Percentiles rank a stretch among this genome's conserved stretches.
These are phyloP conservation scores for Trichoderma gracile DNA, from an alignment of 2,329 filamentous ascomycete genomes.

Conservation along the genomic window DNA sequence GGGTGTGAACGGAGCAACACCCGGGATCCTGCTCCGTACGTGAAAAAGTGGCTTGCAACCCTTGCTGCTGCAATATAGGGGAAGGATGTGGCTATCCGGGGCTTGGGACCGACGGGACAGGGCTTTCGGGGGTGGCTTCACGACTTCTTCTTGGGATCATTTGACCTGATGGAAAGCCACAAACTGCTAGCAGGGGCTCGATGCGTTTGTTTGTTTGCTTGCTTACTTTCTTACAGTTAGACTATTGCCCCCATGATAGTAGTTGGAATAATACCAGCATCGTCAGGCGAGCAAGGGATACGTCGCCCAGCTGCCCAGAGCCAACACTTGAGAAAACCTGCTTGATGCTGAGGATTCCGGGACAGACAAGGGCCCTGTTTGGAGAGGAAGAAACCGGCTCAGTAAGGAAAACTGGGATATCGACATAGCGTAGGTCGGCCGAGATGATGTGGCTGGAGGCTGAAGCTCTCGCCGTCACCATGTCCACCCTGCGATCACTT, in stretches of 20 bases:
- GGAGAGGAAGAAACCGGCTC: neutral
- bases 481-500: no score
- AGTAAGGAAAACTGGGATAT: neutral
- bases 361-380: neutral
- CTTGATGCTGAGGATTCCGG: neutral
- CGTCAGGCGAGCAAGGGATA: neutral
- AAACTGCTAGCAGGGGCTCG: neutral
- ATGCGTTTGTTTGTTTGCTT: neutral
- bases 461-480: neutral
- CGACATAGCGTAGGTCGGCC: neutral
- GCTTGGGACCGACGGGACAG: neutral
- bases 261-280: neutral
- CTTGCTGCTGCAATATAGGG: constrained; percentile 1
- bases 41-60: neutral
- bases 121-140: neutral
- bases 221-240: neutral
- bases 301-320: neutral
- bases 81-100: neutral
- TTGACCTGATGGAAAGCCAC: neutral
- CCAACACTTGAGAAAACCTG: neutral
- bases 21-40: neutral
- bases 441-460: neutral
- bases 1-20: constrained; percentile 8
- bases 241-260: neutral
- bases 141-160: neutral